Percentiles rank a stretch among this genome's conserved stretches.
Conservation (phyloP, 176 grass and related monocot species). For the Carex cristatella region DNA sequence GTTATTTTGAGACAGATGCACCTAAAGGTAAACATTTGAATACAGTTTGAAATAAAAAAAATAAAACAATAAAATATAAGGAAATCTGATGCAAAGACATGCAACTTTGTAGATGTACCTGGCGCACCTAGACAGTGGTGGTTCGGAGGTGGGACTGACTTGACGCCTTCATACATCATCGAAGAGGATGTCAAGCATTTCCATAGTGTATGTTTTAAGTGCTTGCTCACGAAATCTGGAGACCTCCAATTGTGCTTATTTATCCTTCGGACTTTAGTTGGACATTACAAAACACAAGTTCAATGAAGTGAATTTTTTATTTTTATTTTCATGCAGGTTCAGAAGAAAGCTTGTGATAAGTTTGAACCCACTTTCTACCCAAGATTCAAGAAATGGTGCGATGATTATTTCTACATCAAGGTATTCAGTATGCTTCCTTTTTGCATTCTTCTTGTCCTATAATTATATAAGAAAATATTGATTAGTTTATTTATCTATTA, state of each 20-base stretch:
- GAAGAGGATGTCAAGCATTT: constrained; percentile 99
- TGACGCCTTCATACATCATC: constrained; percentile 89
- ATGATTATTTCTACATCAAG: constrained; percentile 99
- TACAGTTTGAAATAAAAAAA: not conserved
- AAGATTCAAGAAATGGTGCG: constrained; percentile 98
- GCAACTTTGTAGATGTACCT: constrained; percentile 54
- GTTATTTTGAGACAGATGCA: constrained; percentile 99
- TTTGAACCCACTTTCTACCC: constrained; percentile 93
- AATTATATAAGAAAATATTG: not conserved
- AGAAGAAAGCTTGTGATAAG: constrained; percentile 95
- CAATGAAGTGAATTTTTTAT: not conserved
- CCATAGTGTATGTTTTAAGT: constrained; percentile 54
- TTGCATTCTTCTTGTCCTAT: not conserved
- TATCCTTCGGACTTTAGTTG: not conserved
- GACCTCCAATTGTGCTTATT: not conserved
- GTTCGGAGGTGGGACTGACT: constrained; percentile 98
- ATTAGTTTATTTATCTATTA: constrained; percentile 8
- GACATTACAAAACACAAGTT: not conserved
- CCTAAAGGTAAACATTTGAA: constrained; percentile 54
- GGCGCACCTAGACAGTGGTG: constrained; percentile 96
- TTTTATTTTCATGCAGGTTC: constrained; percentile 49
- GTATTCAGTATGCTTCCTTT: constrained; percentile 33
- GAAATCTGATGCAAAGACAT: not conserved
- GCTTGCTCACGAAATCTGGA: not conserved
- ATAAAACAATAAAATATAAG: not conserved